Conservation (phyloP, 345 rosid genomes). For the Cochlearia excelsa region DNA sequence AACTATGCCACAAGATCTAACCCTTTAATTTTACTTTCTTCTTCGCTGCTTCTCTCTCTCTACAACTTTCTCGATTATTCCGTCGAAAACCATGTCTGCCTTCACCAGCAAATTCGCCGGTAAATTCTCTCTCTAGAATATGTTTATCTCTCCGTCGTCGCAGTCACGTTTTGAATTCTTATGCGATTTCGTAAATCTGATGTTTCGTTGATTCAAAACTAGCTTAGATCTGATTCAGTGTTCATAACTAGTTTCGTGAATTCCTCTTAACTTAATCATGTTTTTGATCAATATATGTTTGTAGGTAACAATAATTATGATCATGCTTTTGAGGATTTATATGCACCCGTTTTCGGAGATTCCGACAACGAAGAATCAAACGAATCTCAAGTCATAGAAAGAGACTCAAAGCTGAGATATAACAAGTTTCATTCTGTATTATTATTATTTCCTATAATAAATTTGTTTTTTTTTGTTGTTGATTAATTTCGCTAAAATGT, state of each 20-base stretch:
- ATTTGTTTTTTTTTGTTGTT: too few relatives aligned
- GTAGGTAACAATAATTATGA: too few relatives aligned
- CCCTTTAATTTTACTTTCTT: conserved; percentile 12
- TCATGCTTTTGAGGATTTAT: too few relatives aligned
- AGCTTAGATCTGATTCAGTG: conserved; percentile 20
- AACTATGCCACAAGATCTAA: conserved; percentile 34
- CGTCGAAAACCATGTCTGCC: conserved; percentile 58
- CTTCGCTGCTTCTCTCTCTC: conserved; percentile 17
- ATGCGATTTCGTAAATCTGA: not conserved
- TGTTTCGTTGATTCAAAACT: not conserved
- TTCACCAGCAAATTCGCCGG: conserved; percentile 82
- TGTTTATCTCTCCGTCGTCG: not conserved
- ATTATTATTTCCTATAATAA: too few relatives aligned
- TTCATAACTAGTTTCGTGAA: not conserved
- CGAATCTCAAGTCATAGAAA: too few relatives aligned
- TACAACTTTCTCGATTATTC: conserved; percentile 1
- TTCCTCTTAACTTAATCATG: too few relatives aligned
- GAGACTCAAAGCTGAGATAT: too few relatives aligned
- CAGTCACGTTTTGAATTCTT: not conserved
- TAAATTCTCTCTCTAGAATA: conserved; percentile 21
- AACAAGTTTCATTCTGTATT: too few relatives aligned
- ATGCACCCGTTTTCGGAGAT: too few relatives aligned
- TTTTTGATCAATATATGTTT: too few relatives aligned
- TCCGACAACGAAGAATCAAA: too few relatives aligned
- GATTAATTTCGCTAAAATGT: too few relatives aligned